phyloP scores from a whole-genome alignment of 2,329 filamentous ascomycete species.

The Exutisphaerella laricina region DNA sequence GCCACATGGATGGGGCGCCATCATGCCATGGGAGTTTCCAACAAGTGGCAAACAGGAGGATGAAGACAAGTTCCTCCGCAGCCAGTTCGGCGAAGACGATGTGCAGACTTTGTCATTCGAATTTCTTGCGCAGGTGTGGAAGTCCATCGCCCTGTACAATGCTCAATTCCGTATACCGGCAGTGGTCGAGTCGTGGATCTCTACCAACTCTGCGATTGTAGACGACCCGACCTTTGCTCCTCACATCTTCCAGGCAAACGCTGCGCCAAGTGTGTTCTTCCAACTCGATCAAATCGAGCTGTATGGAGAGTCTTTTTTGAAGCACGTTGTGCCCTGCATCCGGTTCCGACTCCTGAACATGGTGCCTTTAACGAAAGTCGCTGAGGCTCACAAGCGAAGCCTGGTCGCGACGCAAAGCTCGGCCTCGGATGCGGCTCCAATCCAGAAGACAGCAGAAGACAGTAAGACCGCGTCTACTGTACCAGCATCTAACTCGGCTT shows the following conservation, averaged over 20 bases:
- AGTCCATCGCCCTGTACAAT: slow-evolving; percentile 31
- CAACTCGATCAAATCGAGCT: slow-evolving; percentile 13
- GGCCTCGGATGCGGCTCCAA: too few species aligned
- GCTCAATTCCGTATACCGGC: slow-evolving; percentile 22
- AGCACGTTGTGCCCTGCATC: slow-evolving; percentile 13
- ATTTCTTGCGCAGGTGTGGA: slow-evolving; percentile 35
- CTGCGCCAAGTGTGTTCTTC: slow-evolving; percentile 24
- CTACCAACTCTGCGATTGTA: slow-evolving; percentile 20
- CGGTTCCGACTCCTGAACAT: slow-evolving; percentile 8
- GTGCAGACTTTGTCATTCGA: slow-evolving; percentile 28
- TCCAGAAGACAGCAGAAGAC: too few species aligned
- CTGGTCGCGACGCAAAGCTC: too few species aligned
- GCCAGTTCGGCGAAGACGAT: slow-evolving; percentile 25
- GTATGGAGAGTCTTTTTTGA: slow-evolving; percentile 20
- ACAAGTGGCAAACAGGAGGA: slow-evolving; percentile 22
- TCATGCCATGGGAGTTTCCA: slow-evolving; percentile 33
- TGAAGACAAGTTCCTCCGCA: slow-evolving; percentile 31
- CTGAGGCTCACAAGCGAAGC: too few species aligned
- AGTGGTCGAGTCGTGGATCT: slow-evolving; percentile 23
- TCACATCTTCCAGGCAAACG: slow-evolving; percentile 18
- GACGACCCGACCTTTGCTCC: slow-evolving; percentile 19
- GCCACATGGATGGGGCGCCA: slow-evolving; percentile 23
- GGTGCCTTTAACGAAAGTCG: not conserved
- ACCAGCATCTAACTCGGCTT: too few species aligned
- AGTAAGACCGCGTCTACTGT: too few species aligned